Base-by-base conservation (phyloP, 2,329 filamentous ascomycete genomes). In the Colletotrichum noveboracense region DNA sequence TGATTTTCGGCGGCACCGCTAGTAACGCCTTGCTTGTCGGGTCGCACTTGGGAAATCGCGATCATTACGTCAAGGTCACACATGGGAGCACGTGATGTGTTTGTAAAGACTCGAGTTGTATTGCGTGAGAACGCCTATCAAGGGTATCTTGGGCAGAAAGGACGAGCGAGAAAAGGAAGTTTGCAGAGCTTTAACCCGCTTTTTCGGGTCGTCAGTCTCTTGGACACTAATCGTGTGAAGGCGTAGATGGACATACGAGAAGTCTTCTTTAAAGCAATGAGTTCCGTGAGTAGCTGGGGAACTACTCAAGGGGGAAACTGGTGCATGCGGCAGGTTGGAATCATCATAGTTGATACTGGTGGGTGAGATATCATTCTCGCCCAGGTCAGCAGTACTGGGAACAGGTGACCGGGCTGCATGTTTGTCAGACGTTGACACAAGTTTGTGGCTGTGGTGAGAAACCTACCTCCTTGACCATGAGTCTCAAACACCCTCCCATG, bases 31-130 rank as follows among this genome's bases (percentile, higher is more conserved):
- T 28, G 21, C 21, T 26, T 43, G 16, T 36, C 21, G n/a, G n/a
- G 32, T 48, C 43, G n/a, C n/a, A 64, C 9, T 64, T 36, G 7
- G 9, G 9, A 3, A n/a, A 56, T 32, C 52, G 16, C 26, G 3
- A 24, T 62, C 14, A 75, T 67, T 62, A 73, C 70, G 70, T 73
- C 73, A 73, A 48, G 10, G 56, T 67, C 70, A 72, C 58, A 10
- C 30, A 3, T n/a, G 58, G 28, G 32, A 30, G 1, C 73, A 75
- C 73, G 62, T 68, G 69, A 73, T 36, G 32, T 2, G 9, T 14
- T 34, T 16, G 14, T 18, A 24, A 66, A 30, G 48, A 60, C 26
- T 34, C 13, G 12, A 43, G 14, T 48, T 52, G 32, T 30, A n/a
- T 30, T 28, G 36, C 21, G 34, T 61, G 26, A 13, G 18, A 30